Base-by-base conservation (phyloP, 768 basidiomycete species). In the Mycena vulgaris region DNA sequence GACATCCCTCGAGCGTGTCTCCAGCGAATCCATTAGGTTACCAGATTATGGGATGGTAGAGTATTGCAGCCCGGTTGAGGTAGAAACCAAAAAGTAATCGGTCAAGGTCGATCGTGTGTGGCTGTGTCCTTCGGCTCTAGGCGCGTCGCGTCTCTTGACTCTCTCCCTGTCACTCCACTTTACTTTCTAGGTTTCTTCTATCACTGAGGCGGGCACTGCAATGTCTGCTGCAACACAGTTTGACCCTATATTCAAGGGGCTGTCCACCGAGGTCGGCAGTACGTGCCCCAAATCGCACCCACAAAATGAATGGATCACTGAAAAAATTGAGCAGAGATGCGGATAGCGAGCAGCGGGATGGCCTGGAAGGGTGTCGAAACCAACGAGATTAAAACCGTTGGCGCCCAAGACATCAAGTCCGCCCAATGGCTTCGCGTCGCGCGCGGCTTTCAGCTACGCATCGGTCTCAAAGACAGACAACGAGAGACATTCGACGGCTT, bases 401-500 rank as follows among this genome's bases (percentile, higher is more conserved):
- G 90, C 16, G 86, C 89, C 3, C 82, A 80, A 28, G 92, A 95
- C 75, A 93, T 98, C 72, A 96, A 95, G 80, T 95, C 93, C 91
- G 91, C 89, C 0, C 93, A 94, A 74, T 97, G 96, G 96, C 84
- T 95, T 30, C 91, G 96, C 53, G 97, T 98, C 33, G 98, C 96
- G 47, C 89, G 98, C 39, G 90, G 92, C 70, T 98, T 95, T 76
- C 97, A 98, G 81, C 90, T 99, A 25, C 88, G 95, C 53, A 83
- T 98, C 37, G 94, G 92, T 9, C 82, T 96, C 78, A 91, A 93
- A 77, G 90, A 95, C 80, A 87, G 92, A 78, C 86, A 88, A 52
- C 87, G 89, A 75, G 92, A 95, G 74, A 92, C 87, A n/a, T 98
- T 98, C 75, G 98, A 99, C 70, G 97, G 97, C 13, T 98, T 99